Conservation (phyloP, 345 rosid species). For the Gossypium arboreum region DNA sequence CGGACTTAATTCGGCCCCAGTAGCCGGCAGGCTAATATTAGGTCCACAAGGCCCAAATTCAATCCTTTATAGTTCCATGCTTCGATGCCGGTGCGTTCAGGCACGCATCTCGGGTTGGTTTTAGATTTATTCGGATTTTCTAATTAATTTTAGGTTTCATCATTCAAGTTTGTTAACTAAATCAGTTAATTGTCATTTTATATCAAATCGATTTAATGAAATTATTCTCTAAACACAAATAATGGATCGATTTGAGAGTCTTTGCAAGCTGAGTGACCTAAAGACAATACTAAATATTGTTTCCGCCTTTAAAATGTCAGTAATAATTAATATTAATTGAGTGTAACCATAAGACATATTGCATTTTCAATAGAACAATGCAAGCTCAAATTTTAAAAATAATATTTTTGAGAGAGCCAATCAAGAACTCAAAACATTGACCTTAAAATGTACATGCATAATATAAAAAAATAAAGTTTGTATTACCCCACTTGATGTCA, state of each 20-base stretch:
- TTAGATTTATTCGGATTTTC: no score
- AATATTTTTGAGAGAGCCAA: fast-evolving
- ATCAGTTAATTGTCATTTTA: no score
- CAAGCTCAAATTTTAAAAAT: fast-evolving
- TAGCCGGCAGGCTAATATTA: not conserved
- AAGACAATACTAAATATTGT: not conserved
- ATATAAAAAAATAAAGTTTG: no score
- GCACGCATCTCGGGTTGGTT: no score
- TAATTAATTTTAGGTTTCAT: no score
- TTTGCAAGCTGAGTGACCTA: not conserved
- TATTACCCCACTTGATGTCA: no score
- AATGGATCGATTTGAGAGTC: not conserved
- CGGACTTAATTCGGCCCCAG: not conserved
- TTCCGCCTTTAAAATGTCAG: not conserved
- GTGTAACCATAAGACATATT: no score
- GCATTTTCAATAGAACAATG: fast-evolving
- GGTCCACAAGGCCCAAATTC: not conserved
- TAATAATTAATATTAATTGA: no score
- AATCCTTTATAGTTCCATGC: not conserved
- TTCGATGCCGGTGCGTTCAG: not conserved
- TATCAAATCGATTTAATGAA: no score
- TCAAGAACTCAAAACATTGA: no score
- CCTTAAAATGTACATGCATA: no score
- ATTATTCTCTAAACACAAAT: not conserved
- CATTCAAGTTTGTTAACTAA: no score